Evolutionary conservation across 768 basidiomycete genomes (phyloP), one percentile per base, ranked within the genome.

Genomic region (Serendipita sp.): DNA sequence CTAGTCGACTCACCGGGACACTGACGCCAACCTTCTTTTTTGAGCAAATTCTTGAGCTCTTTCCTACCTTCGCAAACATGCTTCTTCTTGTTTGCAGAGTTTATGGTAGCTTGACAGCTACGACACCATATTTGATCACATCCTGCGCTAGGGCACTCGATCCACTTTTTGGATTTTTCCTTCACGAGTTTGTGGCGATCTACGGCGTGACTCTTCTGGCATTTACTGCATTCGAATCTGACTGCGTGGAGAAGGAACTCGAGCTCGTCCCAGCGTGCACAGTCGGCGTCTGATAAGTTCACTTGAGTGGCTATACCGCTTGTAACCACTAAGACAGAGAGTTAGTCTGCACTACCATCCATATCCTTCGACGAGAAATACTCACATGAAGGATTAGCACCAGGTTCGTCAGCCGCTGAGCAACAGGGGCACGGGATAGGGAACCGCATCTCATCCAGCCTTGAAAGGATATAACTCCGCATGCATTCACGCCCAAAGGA

Each of bases 381-480:
- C 74, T 65, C 69, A 75, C 76, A 71, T 48, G 71, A 70, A 17
- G 73, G 72, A n/a, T 69, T 66, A 7, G 63, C 61, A 28, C 45
- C 63, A 14, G 68, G 63, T 9, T 50, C 48, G 24, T 65, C 67
- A 31, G 71, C 68, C n/a, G 73, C 69, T 13, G 73, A 70, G 64
- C 85, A 87, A 33, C 77, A 66, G 0, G 85, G 85, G 69, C 85
- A 86, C 11, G 78, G 68, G 31, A 86, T 79, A 2, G 85, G 85
- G 56, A 78, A 85, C 11, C 76, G 76, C 61, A 75, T 76, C 41
- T 82, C 81, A 16, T 74, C 72, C n/a, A 86, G 73, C 69, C 78
- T 79, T 3, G 76, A 72, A 31, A 66, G 66, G 11, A 79, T 71
- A 58, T 79, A 77, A 2, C 64, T 65, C 62, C 69, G 72, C 56